Evolutionary conservation across 306 rosid genomes (phyloP), one percentile per base, ranked within the genome.

Genomic region (Castanea mollissima): DNA sequence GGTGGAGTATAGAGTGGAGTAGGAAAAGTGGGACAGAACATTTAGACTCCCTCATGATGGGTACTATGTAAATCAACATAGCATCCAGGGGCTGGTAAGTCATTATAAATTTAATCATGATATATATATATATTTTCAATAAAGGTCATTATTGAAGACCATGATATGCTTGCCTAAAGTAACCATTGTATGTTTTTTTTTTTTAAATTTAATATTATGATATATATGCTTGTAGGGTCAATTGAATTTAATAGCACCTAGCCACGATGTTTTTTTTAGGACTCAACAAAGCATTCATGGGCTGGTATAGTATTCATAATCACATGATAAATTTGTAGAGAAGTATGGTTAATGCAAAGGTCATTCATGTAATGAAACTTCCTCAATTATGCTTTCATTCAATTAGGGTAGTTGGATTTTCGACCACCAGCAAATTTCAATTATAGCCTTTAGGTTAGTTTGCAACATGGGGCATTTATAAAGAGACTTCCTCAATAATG

Each of bases 31-130:
- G 1, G 23, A 23, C 23, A 0, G 23, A 23, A 23, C 23, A 23
- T 23, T 0, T 23, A 23, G 23, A 23, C 23, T 23, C 23, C 88
- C 91, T 71, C 89, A 83, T 32, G 91, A 88, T 21, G 82, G 79
- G 18, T 88, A 86, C 81, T 86, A 86, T 72, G 91, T 88, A 69
- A 79, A 79, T 80, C 91, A 86, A 74, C 89, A 79, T 32, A 81
- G 86, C 75, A 81, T 88, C 23, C 91, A 86, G 65, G 88, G 91
- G 23, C 85, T 88, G 86, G 91, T 88, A 73, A 44, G 86, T 76
- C 71, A 9, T 58, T 38, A 57, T 67, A 35, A 55, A 80, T 55
- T 58, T 11, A 11, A 19, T 73, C 29, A 27, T 71, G 29, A 59
- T 10, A 3, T 52, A 41, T 41, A 41, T 41, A 41, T 41, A 38